These are phyloP conservation scores for Ophiorrhiza pumila DNA, from an alignment of 257 asterid species.

Conservation along the genomic window DNA sequence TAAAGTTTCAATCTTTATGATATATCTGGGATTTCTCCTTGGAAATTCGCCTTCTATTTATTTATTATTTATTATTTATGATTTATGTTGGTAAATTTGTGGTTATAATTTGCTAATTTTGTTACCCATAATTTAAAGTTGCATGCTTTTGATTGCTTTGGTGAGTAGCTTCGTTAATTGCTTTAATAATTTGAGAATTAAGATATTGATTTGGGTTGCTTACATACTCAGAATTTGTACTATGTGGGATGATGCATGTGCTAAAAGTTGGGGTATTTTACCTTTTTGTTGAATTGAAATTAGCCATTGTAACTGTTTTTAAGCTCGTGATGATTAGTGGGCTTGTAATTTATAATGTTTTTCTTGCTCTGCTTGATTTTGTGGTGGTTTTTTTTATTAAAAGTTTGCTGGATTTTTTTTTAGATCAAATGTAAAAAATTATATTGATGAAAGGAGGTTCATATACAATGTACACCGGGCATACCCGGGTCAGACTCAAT, in stretches of 20 bases:
- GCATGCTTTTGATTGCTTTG: neutral
- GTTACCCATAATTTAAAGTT: neutral
- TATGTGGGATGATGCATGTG: neutral
- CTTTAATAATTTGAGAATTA: too few relatives aligned
- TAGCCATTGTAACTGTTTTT: too few relatives aligned
- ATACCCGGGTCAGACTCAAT: too few relatives aligned
- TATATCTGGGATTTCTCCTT: slow-evolving; percentile 31
- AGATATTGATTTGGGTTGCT: neutral
- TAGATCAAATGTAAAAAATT: too few relatives aligned
- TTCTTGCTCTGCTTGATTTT: neutral
- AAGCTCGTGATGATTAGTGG: neutral
- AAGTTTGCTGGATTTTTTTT: neutral
- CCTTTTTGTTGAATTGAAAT: too few relatives aligned
- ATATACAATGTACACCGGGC: too few relatives aligned
- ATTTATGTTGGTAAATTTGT: neutral
- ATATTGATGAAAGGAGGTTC: too few relatives aligned
- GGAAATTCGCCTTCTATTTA: neutral
- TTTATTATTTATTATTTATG: neutral
- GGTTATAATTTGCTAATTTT: neutral
- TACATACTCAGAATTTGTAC: neutral
- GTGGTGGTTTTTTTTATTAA: neutral
- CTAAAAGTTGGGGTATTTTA: too few relatives aligned
- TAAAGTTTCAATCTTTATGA: neutral
- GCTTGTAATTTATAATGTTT: neutral
- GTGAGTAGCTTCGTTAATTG: neutral